phyloP scores from a whole-genome alignment of 768 basidiomycete genomes.

The Russula earlei region DNA sequence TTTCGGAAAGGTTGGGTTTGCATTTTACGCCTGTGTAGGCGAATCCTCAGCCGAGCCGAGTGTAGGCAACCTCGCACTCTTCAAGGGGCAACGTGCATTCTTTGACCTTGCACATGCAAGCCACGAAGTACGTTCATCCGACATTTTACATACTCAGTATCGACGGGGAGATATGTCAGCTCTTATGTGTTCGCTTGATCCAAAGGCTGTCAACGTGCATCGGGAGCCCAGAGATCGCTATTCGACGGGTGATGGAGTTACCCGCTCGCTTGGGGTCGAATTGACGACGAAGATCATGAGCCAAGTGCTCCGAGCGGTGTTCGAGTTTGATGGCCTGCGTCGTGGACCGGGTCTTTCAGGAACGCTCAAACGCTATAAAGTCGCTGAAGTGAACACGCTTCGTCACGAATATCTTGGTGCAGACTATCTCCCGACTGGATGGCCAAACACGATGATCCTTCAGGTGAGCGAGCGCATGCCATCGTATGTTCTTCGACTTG shows the following conservation, averaged over 20 bases:
- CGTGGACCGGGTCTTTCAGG: constrained; percentile 67
- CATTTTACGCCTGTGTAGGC: constrained; percentile 27
- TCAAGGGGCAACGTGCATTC: constrained; percentile 48
- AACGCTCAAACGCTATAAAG: constrained; percentile 44
- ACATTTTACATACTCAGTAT: not conserved
- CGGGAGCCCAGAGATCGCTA: constrained; percentile 38
- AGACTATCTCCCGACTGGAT: constrained; percentile 41
- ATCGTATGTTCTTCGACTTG: not conserved
- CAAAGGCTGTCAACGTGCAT: constrained; percentile 35
- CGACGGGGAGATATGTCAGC: constrained; percentile 28
- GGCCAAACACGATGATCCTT: constrained; percentile 59
- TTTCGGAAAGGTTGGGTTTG: not conserved
- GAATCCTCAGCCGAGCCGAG: constrained; percentile 38
- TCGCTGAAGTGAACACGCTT: constrained; percentile 38
- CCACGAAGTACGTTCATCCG: constrained; percentile 34
- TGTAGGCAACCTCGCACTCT: constrained; percentile 35
- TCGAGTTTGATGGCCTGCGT: constrained; percentile 45
- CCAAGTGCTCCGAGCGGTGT: constrained; percentile 56
- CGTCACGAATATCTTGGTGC: constrained; percentile 47
- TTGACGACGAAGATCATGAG: constrained; percentile 52
- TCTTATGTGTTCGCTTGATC: constrained; percentile 41
- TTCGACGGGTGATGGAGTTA: constrained; percentile 40
- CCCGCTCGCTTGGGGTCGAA: constrained; percentile 40
- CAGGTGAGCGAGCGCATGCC: constrained; percentile 33
- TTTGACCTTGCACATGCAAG: constrained; percentile 51